Evolutionary conservation across 2,329 filamentous ascomycete genomes (phyloP), one percentile per base, ranked within the genome.

Genomic region (Colletotrichum theobromicola): DNA sequence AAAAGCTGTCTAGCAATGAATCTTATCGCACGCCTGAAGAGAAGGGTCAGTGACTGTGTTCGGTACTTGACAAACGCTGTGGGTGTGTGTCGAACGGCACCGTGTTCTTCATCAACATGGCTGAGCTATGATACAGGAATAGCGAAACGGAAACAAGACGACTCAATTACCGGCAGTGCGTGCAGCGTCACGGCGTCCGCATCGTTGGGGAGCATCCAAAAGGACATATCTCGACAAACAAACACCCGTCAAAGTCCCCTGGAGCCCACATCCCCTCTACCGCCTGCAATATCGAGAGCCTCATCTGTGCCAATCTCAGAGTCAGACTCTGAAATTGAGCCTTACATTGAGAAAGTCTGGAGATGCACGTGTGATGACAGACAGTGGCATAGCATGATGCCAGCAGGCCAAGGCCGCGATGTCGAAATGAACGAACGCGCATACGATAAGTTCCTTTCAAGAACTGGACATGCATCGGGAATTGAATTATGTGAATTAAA

Each of bases 231-330:
- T 46, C 5, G 18, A 46, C 42, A 46, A 21, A 46, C 1, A 21
- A 46, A 46, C 3, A 46, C 9, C 42, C 4, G 18, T 21, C 42
- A 21, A 21, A 4, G 42, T 46, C 18, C 2, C 9, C 10, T 4
- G 18, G 42, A 46, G 0, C 3, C 42, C 0, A n/a, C 18, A 46
- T 0, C 9, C 1, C 1, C 42, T 21, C 2, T n/a, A 10, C 0
- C 18, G 6, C 12, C 37, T 46, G 37, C 9, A 46, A 9, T 3
- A 1, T 46, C 37, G 9, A 46, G 37, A 46, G n/a, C 18, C 5
- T 0, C 18, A 46, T 46, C 18, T 46, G 18, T 18, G 1, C 37
- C n/a, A n/a, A n/a, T n/a, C n/a, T n/a, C n/a, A n/a, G n/a, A n/a
- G n/a, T n/a, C n/a, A n/a, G n/a, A n/a, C 6, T 46, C 37, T 9